Evolutionary conservation across 257 asterid species (phyloP), one percentile per base, ranked within the genome.

Genomic region (Lycium ferocissimum): DNA sequence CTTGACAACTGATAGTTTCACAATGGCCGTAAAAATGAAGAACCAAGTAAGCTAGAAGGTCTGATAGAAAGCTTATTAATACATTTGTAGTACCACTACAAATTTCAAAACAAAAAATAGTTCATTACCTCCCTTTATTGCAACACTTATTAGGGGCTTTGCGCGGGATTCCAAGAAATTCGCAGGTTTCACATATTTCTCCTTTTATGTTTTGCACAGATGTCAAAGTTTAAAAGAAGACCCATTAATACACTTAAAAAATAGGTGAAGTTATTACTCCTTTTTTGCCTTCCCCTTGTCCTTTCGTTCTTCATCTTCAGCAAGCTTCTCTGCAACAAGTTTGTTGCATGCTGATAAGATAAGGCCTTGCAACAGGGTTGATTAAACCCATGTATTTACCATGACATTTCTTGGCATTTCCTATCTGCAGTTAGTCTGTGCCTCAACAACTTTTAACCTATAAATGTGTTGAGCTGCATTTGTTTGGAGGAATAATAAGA

Each of bases 61-160:
- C 12, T 33, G 37, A 5, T 59, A 2, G 6, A 40, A 2, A 71
- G 56, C 79, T 71, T 71, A 20, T 5, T 51, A 59, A 51, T 47
- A 6, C 62, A 76, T 20, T 49, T 76, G 20, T 10, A 15, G 1
- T 51, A 11, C 0, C 2, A 49, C 17, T 9, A n/a, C n/a, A n/a
- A 51, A 14, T 59, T 14, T 80, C 58, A 56, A 38, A 43, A 37
- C 1, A 37, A 62, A 62, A 86, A 83, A 26, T 59, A 83, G 45
- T 26, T 47, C 11, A 65, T 9, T 90, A 96, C 99, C 99, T 94
- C 99, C 98, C 91, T 93, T 96, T 11, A 98, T 96, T 13, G 98
- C 99, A 84, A 93, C 87, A 87, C 97, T 95, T 83, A 96, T 78
- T 8, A 96, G 95, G 82, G 83, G 84, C 87, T 93, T 96, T 80